Evolutionary conservation across 345 rosid species (phyloP).

Genomic region (Jatropha curcas): DNA sequence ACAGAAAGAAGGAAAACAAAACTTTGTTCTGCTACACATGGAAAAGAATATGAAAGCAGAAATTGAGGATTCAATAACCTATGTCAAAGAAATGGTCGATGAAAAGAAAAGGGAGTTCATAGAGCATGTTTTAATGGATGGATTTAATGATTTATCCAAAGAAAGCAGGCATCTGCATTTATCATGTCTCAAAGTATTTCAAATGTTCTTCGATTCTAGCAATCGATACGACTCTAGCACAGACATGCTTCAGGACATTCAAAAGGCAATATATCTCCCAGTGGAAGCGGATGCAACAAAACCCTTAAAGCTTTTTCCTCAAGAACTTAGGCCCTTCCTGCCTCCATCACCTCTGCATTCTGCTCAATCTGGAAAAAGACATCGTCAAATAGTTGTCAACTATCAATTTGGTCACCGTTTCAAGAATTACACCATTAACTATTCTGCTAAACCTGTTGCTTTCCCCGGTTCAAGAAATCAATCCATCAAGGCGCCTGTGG

Average conservation of each 20-base stretch:
- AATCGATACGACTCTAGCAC: constrained; percentile 45
- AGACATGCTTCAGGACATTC: constrained; percentile 46
- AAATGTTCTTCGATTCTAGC: constrained; percentile 49
- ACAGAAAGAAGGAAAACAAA: constrained; percentile 48
- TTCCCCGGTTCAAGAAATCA: neutral
- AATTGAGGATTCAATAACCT: constrained; percentile 44
- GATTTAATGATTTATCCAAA: constrained; percentile 39
- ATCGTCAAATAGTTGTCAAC: neutral
- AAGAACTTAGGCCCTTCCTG: neutral
- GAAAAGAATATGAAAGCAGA: constrained; percentile 32
- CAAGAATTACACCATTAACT: neutral
- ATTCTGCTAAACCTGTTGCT: neutral
- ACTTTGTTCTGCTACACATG: constrained; percentile 42
- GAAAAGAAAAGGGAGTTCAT: constrained; percentile 40
- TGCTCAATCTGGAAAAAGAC: constrained; percentile 3
- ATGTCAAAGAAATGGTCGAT: constrained; percentile 30
- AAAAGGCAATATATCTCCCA: constrained; percentile 52
- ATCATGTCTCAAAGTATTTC: constrained; percentile 40
- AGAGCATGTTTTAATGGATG: constrained; percentile 40
- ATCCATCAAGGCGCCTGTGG: neutral
- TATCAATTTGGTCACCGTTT: neutral
- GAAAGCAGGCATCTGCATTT: constrained; percentile 43
- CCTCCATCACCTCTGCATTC: constrained; percentile 1
- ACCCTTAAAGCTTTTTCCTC: neutral
- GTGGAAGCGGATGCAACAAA: constrained; percentile 18